These are phyloP conservation scores for Diplodia mutila DNA, from an alignment of 2,329 filamentous ascomycete species.

Conservation along the genomic window DNA sequence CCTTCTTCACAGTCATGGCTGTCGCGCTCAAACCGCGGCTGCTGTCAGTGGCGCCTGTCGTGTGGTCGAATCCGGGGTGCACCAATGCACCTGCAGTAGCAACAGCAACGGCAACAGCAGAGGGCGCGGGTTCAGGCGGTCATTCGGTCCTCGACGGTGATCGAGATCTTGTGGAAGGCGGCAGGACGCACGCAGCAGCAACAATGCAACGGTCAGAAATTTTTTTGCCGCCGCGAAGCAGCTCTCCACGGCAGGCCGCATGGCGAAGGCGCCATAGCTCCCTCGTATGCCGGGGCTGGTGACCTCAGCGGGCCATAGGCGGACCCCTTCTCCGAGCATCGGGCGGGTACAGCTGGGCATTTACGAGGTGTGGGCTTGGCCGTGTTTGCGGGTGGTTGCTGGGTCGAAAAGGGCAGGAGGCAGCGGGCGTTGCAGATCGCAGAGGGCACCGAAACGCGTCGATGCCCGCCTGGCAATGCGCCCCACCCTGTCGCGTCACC, in stretches of 20 bases:
- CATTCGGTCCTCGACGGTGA: background rate
- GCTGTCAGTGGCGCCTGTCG: background rate
- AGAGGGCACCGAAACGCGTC: background rate
- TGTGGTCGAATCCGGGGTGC: background rate
- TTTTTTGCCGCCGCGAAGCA: background rate
- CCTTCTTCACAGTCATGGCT: conserved; percentile 6
- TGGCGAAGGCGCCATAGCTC: background rate
- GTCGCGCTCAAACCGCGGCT: background rate
- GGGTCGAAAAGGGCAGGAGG: background rate
- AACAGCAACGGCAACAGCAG: background rate
- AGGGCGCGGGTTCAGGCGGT: background rate
- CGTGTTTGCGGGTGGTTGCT: background rate
- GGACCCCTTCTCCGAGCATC: background rate
- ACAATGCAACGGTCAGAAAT: background rate
- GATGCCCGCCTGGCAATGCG: no score
- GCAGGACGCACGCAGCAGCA: background rate
- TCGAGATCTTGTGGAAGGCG: background rate
- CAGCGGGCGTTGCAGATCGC: background rate
- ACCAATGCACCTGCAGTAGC: background rate
- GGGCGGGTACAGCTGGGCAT: background rate
- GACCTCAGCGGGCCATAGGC: background rate
- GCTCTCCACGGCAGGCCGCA: background rate
- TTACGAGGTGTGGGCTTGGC: conserved; percentile 13
- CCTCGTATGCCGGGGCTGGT: background rate
- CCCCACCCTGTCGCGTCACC: no score